Base-by-base conservation (phyloP, 805 yeast species). In the Myxozyma monticola region DNA sequence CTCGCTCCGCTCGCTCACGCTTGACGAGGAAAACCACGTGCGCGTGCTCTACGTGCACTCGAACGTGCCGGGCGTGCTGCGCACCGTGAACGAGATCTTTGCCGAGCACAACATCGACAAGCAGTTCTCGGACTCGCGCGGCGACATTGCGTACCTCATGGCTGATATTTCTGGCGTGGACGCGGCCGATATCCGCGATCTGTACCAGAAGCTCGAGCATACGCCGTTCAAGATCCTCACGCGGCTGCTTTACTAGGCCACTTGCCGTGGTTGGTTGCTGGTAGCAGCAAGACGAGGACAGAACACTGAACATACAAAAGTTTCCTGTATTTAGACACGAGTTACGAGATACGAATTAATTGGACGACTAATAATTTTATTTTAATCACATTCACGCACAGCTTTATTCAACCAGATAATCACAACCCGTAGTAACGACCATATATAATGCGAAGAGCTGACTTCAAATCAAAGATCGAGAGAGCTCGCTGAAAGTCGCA, bases 21-120 rank as follows among this genome's bases (percentile, higher is more conserved):
- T 85, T 71, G 95, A 88, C 67, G 96, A 88, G 70, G 79, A 85
- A 68, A 79, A 84, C 48, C 70, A 68, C 46, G 97, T 90, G 60
- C 87, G 99, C 75, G 96, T 93, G 36, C 77, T 93, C 64, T 93
- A 93, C 73, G 86, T 90, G 65, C 99, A 93, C 75, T 93, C 87
- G 73, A 93, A 93, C 72, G 96, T 93, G 63, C 99, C 99, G 25
- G 99, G 99, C 81, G 99, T 93, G 49, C 79, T 93, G 79, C 87
- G 88, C 70, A 88, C 96, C 36, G 99, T 93, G 65, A 93, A 93
- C 78, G 91, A 91, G 76, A 88, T 93, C 62, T 81, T 93, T 71
- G 85, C 95, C 51, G 83, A 83, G 69, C 90, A 93, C 78, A 93
- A 93, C 73, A 93, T 93, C 71, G 97, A 90, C 73, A 91, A 93